These are phyloP conservation scores for Keithomyces neogunnii DNA, from an alignment of 2,329 filamentous ascomycete genomes.

Conservation along the genomic window DNA sequence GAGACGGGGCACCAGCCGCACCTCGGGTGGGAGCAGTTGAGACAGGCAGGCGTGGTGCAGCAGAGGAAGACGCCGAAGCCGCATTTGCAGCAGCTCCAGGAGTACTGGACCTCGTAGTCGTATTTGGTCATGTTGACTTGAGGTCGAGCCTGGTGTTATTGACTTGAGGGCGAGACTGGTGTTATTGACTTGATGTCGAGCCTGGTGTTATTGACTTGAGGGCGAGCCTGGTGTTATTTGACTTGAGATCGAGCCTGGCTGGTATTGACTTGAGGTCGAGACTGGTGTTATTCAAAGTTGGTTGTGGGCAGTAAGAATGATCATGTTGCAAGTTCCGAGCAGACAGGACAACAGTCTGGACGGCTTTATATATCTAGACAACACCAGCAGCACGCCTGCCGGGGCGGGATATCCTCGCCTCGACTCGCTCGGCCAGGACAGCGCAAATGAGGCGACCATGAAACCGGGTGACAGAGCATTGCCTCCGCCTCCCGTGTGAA, in stretches of 20 bases:
- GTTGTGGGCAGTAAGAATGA: neutral
- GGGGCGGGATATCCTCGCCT: neutral
- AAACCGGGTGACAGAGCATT: neutral
- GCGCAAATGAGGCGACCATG: neutral
- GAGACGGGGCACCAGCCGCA: neutral
- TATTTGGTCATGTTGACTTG: neutral
- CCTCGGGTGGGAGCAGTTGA: slow-evolving; percentile 1
- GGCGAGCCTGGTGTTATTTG: neutral
- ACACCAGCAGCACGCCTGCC: neutral
- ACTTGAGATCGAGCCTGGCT: too few relatives aligned
- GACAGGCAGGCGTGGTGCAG: slow-evolving; percentile 7
- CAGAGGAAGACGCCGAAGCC: slow-evolving; percentile 4
- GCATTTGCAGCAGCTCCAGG: slow-evolving; percentile 8
- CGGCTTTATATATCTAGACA: neutral
- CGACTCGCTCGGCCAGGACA: neutral
- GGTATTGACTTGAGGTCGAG: too few relatives aligned
- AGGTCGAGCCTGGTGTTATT: neutral
- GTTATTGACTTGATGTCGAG: neutral
- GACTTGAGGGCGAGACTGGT: neutral
- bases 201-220: neutral
- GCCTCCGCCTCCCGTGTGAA: neutral
- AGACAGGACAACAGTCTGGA: neutral
- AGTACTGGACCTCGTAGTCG: neutral
- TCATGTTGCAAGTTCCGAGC: neutral
- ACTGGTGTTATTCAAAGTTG: neutral